Percentiles rank a stretch among this genome's conserved stretches.
These are phyloP conservation scores for Vicia sativa DNA, from an alignment of 306 rosid species.

Conservation along the genomic window DNA sequence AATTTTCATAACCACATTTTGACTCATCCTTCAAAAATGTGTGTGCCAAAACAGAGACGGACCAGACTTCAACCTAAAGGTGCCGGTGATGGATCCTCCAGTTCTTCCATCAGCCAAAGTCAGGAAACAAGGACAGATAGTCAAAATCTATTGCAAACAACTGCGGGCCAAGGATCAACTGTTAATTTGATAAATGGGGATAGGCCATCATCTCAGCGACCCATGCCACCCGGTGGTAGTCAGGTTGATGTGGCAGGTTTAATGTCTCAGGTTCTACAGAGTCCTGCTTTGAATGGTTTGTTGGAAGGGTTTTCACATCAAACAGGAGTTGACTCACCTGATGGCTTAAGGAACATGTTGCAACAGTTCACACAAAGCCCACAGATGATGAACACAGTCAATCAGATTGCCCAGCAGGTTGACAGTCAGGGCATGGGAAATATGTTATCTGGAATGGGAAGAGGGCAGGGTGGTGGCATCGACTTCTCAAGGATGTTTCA, in stretches of 20 bases:
- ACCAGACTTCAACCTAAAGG: constrained; percentile 58
- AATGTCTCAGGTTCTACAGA: constrained; percentile 91
- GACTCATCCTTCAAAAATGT: constrained; percentile 26
- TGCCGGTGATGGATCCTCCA: constrained; percentile 58
- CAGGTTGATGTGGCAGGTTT: constrained; percentile 66
- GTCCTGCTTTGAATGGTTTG: constrained; percentile 88
- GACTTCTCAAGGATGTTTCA: constrained; percentile 89
- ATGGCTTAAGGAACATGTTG: constrained; percentile 87
- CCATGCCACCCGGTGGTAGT: constrained; percentile 47
- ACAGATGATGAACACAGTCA: constrained; percentile 78
- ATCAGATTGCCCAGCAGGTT: constrained; percentile 82
- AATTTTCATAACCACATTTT: constrained; percentile 17
- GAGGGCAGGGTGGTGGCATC: constrained; percentile 78
- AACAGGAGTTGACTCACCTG: constrained; percentile 83
- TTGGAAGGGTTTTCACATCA: constrained; percentile 89
- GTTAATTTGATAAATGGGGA: constrained; percentile 43
- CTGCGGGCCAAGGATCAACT: constrained; percentile 58
- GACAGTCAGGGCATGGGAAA: constrained; percentile 71
- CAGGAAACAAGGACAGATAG: constrained; percentile 51
- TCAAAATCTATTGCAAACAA: constrained; percentile 70
- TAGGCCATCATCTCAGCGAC: constrained; percentile 50
- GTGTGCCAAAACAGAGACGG: constrained; percentile 55
- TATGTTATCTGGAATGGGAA: constrained; percentile 70
- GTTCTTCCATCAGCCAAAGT: constrained; percentile 56
- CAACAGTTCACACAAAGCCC: constrained; percentile 92